Conservation (phyloP, 495 filamentous ascomycete species). For the Saxophila tyrrhenica region DNA sequence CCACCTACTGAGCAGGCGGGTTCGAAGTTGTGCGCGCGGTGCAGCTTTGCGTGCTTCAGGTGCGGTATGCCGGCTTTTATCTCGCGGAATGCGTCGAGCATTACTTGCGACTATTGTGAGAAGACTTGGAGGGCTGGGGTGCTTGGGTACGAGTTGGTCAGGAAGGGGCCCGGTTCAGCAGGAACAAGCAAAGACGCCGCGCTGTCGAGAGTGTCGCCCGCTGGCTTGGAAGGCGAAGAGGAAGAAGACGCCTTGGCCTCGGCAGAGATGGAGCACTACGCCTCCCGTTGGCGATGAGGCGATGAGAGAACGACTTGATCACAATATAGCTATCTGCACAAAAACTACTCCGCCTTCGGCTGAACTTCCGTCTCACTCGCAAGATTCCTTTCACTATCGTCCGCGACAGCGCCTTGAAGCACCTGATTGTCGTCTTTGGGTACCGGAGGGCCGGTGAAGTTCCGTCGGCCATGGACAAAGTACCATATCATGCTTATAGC, state of each 20-base stretch:
- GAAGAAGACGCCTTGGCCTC: not conserved
- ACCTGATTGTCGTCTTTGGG: conserved; percentile 20
- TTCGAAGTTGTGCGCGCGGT: conserved; percentile 13
- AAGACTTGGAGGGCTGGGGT: conserved; percentile 11
- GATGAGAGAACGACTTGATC: not conserved
- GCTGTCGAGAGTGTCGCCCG: not conserved
- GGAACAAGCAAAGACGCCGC: not conserved
- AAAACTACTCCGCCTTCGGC: not conserved
- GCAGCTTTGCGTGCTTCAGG: conserved; percentile 19
- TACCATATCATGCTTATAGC: conserved; percentile 28
- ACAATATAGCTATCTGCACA: not conserved
- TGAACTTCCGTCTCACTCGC: not conserved
- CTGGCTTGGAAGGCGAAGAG: not conserved
- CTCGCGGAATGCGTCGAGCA: not conserved
- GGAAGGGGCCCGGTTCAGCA: not conserved
- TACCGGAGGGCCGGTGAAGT: conserved; percentile 28
- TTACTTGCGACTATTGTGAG: conserved; percentile 9
- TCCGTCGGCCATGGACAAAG: conserved; percentile 26
- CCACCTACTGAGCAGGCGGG: not conserved
- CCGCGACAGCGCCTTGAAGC: conserved; percentile 13
- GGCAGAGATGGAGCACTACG: not conserved
- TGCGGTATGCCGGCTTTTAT: conserved; percentile 2
- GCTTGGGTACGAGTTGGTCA: conserved; percentile 15
- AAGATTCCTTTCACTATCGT: conserved; percentile 3
- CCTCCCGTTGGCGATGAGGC: not conserved